Conservation (phyloP, 352 stramenopile genomes). For the Pythium grandisporangium region DNA sequence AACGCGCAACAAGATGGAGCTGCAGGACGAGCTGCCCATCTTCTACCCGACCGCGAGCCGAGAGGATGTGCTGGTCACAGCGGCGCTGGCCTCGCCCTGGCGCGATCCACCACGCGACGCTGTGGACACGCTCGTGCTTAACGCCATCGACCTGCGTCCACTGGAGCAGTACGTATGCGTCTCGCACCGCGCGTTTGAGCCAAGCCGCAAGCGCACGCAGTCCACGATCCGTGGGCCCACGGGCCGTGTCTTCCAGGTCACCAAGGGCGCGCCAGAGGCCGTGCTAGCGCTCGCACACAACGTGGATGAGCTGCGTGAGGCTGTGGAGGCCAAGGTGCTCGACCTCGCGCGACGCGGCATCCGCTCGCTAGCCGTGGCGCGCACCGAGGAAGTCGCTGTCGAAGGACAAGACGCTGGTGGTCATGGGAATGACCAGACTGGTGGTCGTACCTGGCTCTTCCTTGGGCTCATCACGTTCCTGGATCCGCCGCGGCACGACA, state of each 20-base stretch:
- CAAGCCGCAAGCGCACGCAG: conserved; percentile 88
- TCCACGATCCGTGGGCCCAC: conserved; percentile 77
- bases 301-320: conserved; percentile 34
- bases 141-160: conserved; percentile 72
- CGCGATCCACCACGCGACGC: conserved; percentile 72
- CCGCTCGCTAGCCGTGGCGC: conserved; percentile 56
- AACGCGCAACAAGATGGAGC: conserved; percentile 94
- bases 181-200: conserved; percentile 80
- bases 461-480: conserved; percentile 93
- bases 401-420: no score
- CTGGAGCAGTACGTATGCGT: conserved; percentile 70
- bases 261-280: conserved; percentile 90
- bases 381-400: no score
- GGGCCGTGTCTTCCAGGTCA: conserved; percentile 82
- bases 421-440: no score
- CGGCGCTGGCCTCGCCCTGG: conserved; percentile 42
- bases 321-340: conserved; percentile 79
- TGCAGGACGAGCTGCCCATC: conserved; percentile 84
- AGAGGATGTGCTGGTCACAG: conserved; percentile 52
- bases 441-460: conserved; percentile 88
- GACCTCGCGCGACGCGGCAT: conserved; percentile 65
- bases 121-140: conserved; percentile 65
- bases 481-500: conserved; percentile 94
- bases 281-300: conserved; percentile 79
- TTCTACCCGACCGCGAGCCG: conserved; percentile 55